phyloP scores from a whole-genome alignment of 495 filamentous ascomycete genomes.

The Penicillium antarcticum region DNA sequence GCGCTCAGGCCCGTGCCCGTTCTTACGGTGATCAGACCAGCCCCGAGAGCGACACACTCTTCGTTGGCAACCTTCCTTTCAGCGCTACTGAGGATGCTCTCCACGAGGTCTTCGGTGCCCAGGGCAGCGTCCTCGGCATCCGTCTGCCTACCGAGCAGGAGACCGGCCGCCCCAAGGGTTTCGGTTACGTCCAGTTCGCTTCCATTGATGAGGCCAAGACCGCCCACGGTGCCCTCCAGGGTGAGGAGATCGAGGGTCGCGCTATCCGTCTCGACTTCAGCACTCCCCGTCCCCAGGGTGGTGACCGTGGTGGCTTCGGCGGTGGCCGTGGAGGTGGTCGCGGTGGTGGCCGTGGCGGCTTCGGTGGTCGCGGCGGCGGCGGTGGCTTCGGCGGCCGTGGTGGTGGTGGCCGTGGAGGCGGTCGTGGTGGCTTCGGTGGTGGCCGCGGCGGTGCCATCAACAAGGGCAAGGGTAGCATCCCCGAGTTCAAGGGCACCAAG shows the following conservation, averaged over 20 bases:
- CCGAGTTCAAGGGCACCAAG: slow-evolving; percentile 90
- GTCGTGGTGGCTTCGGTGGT: slow-evolving; percentile 52
- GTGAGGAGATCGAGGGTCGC: slow-evolving; percentile 73
- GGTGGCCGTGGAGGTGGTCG: slow-evolving; percentile 52
- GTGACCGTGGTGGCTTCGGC: slow-evolving; percentile 47
- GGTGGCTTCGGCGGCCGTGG: slow-evolving; percentile 49
- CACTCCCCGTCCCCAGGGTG: slow-evolving; percentile 62
- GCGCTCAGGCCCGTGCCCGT: slow-evolving; percentile 65
- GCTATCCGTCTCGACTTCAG: slow-evolving; percentile 87
- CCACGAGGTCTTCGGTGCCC: slow-evolving; percentile 68
- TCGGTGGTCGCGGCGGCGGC: slow-evolving; percentile 50
- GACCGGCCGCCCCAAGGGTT: slow-evolving; percentile 85
- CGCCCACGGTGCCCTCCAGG: slow-evolving; percentile 72
- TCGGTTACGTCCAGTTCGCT: slow-evolving; percentile 85
- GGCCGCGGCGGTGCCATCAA: slow-evolving; percentile 40
- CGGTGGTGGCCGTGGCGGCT: slow-evolving; percentile 51
- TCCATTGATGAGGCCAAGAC: slow-evolving; percentile 81
- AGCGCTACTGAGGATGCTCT: slow-evolving; percentile 74
- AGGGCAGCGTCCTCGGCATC: slow-evolving; percentile 69
- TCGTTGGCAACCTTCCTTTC: slow-evolving; percentile 90
- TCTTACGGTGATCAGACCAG: slow-evolving; percentile 76
- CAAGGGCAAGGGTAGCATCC: slow-evolving; percentile 70
- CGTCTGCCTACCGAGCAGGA: slow-evolving; percentile 89
- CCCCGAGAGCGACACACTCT: slow-evolving; percentile 81
- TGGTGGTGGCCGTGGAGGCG: slow-evolving; percentile 51